Conservation (phyloP, 805 yeast genomes). For the Yamadazyma endophytica region DNA sequence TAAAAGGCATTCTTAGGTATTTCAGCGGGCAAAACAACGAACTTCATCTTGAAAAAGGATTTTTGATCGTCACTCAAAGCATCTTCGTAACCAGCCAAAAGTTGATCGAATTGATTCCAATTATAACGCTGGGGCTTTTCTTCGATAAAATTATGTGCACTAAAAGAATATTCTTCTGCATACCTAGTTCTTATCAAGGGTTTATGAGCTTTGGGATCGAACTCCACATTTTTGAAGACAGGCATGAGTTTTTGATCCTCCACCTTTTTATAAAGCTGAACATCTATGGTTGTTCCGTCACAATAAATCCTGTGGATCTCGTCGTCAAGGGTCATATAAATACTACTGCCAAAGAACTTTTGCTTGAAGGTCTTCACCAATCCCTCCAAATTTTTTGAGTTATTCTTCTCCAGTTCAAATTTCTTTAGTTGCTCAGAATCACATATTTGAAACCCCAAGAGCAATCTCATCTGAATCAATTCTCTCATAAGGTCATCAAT, state of each 20-base stretch:
- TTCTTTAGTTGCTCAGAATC: slow-evolving; percentile 63
- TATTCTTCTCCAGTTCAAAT: slow-evolving; percentile 58
- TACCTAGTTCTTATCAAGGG: slow-evolving; percentile 72
- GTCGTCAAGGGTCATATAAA: slow-evolving; percentile 73
- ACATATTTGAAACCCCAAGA: slow-evolving; percentile 89
- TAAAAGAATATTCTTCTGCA: slow-evolving; percentile 58
- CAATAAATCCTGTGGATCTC: slow-evolving; percentile 82
- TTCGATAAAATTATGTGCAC: slow-evolving; percentile 53
- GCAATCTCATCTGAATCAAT: slow-evolving; percentile 78
- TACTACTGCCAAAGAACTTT: slow-evolving; percentile 50
- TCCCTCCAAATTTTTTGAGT: slow-evolving; percentile 51
- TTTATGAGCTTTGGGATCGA: slow-evolving; percentile 11
- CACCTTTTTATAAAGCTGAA: slow-evolving; percentile 57
- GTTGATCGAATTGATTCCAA: slow-evolving; percentile 92
- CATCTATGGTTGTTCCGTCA: slow-evolving; percentile 71
- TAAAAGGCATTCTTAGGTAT: slow-evolving; percentile 52
- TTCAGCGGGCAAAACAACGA: slow-evolving; percentile 80
- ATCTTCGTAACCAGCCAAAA: slow-evolving; percentile 87
- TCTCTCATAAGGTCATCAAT: slow-evolving; percentile 67
- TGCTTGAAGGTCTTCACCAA: slow-evolving; percentile 55
- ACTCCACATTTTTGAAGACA: slow-evolving; percentile 7
- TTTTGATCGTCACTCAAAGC: slow-evolving; percentile 52
- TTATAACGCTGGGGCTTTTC: slow-evolving; percentile 55
- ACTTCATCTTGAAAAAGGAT: slow-evolving; percentile 64
- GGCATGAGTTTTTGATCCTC: slow-evolving; percentile 7